A percentile compares a stretch with the other conserved stretches of the same genome.
Conservation (phyloP, 2,329 filamentous ascomycete genomes). For the Nannizzia gypsea region DNA sequence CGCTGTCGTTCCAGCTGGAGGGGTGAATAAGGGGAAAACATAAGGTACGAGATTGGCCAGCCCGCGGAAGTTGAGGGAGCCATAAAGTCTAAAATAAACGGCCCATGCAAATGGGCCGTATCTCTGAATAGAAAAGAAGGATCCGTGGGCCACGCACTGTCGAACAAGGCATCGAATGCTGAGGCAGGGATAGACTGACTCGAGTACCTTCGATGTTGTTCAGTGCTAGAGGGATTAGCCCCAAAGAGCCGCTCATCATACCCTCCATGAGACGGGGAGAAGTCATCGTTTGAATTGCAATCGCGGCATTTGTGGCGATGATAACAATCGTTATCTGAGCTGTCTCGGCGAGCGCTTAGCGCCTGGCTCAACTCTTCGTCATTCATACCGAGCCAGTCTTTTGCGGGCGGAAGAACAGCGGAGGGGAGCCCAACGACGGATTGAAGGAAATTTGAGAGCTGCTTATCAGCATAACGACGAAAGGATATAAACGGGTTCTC, state of each 20-base stretch:
- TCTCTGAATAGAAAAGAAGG: slow-evolving; percentile 21
- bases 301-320: slow-evolving; percentile 1
- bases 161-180: slow-evolving; percentile 26
- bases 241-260: background rate
- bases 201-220: background rate
- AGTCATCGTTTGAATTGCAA: background rate
- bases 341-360: slow-evolving; percentile 8
- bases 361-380: slow-evolving; percentile 19
- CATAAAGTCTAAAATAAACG: slow-evolving; percentile 24
- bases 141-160: slow-evolving; percentile 24
- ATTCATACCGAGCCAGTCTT: slow-evolving; percentile 28
- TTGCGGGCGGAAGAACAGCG: slow-evolving; percentile 21
- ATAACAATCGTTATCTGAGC: background rate
- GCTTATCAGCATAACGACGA: slow-evolving; percentile 49
- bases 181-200: slow-evolving; percentile 19
- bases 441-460: slow-evolving; percentile 44
- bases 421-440: slow-evolving; percentile 39
- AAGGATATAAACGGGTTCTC: slow-evolving; percentile 49
- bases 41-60: slow-evolving; percentile 34
- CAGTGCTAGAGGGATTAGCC: background rate
- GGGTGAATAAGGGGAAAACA: slow-evolving; percentile 44
- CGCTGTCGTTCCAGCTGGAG: slow-evolving; percentile 40
- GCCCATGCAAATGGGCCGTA: slow-evolving; percentile 21
- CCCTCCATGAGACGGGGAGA: background rate
- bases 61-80: slow-evolving; percentile 26